phyloP scores from a whole-genome alignment of 176 grass and related monocot genomes.

The Tillandsia leiboldiana region DNA sequence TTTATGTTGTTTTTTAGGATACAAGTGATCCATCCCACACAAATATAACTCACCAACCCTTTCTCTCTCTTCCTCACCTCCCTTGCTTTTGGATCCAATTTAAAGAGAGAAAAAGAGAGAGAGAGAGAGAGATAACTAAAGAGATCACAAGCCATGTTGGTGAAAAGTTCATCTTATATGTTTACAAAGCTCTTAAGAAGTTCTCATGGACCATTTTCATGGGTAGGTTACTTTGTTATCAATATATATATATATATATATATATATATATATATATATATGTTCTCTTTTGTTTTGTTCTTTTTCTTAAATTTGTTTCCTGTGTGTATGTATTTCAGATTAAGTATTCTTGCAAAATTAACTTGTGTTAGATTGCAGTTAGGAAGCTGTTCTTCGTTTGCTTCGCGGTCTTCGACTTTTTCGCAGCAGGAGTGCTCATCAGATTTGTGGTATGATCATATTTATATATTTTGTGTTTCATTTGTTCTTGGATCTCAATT shows the following conservation, averaged over 20 bases:
- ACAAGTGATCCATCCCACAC: too few species aligned
- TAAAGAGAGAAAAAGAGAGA: too few species aligned
- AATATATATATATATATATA: neutral
- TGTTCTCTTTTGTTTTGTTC: neutral
- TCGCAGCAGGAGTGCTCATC: slow-evolving; percentile 19
- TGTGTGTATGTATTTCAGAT: neutral
- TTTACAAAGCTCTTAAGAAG: neutral
- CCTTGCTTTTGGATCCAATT: too few species aligned
- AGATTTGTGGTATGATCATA: slow-evolving; percentile 25
- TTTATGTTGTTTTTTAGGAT: too few species aligned
- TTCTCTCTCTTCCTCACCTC: too few species aligned
- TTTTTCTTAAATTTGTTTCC: neutral
- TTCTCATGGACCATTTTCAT: neutral
- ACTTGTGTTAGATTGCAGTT: slow-evolving; percentile 21
- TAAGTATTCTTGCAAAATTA: neutral
- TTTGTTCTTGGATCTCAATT: neutral
- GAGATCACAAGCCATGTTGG: too few species aligned
- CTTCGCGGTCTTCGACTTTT: slow-evolving; percentile 24
- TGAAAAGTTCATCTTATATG: too few species aligned
- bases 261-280: neutral
- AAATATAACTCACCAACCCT: too few species aligned
- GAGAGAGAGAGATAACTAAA: too few species aligned
- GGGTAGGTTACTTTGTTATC: neutral
- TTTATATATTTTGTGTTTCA: neutral
- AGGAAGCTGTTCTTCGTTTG: slow-evolving; percentile 4